phyloP scores from a whole-genome alignment of 1,139 yeast species.

The Insectozyma bohioensis region DNA sequence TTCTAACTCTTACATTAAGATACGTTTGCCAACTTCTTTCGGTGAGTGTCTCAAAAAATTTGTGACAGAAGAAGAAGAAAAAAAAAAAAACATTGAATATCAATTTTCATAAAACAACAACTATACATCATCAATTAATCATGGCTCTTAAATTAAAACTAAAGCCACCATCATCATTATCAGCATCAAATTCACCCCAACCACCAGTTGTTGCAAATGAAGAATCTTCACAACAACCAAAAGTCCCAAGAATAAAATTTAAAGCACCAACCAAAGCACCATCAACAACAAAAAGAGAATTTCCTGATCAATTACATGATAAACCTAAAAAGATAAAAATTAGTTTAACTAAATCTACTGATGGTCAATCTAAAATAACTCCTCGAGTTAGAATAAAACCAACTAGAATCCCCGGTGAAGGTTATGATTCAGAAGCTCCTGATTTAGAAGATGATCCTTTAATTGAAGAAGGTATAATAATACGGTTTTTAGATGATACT shows the following conservation, averaged over 20 bases:
- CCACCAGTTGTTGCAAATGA: conserved; percentile 6
- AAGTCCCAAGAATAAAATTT: conserved; percentile 28
- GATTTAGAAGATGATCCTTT: conserved; percentile 94
- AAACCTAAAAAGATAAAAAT: conserved; percentile 23
- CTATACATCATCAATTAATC: conserved; percentile 1
- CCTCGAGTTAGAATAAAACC: conserved; percentile 81
- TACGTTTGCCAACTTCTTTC: too few species aligned
- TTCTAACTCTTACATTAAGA: too few species aligned
- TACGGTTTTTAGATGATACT: conserved; percentile 78
- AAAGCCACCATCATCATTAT: conserved; percentile 22
- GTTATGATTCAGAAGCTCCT: conserved; percentile 96
- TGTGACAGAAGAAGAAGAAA: too few species aligned
- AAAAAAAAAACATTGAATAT: conserved; percentile 1
- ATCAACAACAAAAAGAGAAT: conserved; percentile 10
- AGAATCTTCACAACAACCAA: conserved; percentile 13
- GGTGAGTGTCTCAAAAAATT: too few species aligned
- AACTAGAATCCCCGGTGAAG: conserved; percentile 86
- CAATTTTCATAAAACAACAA: too few species aligned
- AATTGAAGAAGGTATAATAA: conserved; percentile 79
- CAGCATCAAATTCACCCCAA: conserved; percentile 12
- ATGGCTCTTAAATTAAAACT: conserved; percentile 29
- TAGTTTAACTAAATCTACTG: conserved; percentile 17
- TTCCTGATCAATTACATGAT: conserved; percentile 15
- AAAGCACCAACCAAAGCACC: conserved; percentile 23
- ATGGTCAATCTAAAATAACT: conserved; percentile 22